Evolutionary conservation across 495 filamentous ascomycete genomes (phyloP), one percentile per base, ranked within the genome.

Genomic region (Penicillium turbatum): DNA sequence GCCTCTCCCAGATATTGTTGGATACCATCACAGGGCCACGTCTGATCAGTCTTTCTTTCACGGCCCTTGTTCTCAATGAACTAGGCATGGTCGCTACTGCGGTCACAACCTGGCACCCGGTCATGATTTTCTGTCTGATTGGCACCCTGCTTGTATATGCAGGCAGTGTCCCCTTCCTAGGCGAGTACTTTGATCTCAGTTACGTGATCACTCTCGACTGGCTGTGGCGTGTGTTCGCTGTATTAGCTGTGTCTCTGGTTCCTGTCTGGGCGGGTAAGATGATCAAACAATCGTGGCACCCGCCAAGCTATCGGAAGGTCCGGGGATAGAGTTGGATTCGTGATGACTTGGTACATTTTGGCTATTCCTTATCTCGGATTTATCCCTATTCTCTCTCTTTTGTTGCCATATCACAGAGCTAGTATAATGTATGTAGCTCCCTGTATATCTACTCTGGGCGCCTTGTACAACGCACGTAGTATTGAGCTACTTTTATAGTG

Each of bases 301-400:
- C 93, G 47, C 90, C 91, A n/a, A 93, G 86, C 66, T 97, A 95
- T 75, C 79, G 93, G 54, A 99, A 99, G 75, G 92, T 99, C 15
- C 87, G 88, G 69, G 90, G 80, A 35, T 51, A 35, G 19, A 16
- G 13, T 24, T 43, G 19, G 26, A 8, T 21, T 44, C 30, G 2
- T 30, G n/a, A 44, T 30, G n/a, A 5, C 11, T 21, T 5, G 7
- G 27, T 41, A 6, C 12, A 32, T 34, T 10, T 32, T 42, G 34
- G 21, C 9, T 16, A 32, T 31, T 21, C 26, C 26, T 21, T 8
- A 13, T 17, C 27, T 49, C n/a, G 11, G 35, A 38, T 51, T 47
- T 35, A 19, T 47, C 36, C 32, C 19, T 29, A 26, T 8, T 40
- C 19, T 24, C 6, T 19, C 5, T 32, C 30, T 31, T 54, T 39